Conservation (phyloP, 805 yeast genomes). For the Sungouiella thailandica region DNA sequence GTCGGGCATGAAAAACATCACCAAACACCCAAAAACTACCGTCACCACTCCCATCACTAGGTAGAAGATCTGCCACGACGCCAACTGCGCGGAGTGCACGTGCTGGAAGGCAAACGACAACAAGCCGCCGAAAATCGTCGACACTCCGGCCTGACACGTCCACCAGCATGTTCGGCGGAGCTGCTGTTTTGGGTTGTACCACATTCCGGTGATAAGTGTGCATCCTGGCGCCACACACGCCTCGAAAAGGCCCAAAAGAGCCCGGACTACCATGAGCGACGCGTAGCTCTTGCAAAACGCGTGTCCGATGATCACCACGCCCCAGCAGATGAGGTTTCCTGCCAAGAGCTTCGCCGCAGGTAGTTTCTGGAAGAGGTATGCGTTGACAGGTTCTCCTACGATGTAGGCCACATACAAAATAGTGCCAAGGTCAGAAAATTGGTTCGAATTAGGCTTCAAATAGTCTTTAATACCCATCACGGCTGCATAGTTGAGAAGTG, state of each 20-base stretch:
- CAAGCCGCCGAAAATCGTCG: constrained; percentile 45
- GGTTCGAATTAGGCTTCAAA: constrained; percentile 35
- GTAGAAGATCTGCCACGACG: constrained; percentile 61
- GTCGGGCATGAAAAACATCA: constrained; percentile 45
- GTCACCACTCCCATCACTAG: constrained; percentile 53
- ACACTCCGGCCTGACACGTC: constrained; percentile 56
- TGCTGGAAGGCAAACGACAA: constrained; percentile 48
- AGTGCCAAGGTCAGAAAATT: constrained; percentile 50
- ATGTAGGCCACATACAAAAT: constrained; percentile 51
- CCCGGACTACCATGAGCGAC: constrained; percentile 50
- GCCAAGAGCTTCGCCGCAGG: constrained; percentile 52
- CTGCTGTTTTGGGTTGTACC: constrained; percentile 52
- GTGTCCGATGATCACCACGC: constrained; percentile 39
- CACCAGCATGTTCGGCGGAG: constrained; percentile 49
- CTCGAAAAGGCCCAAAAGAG: constrained; percentile 48
- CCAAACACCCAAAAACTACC: constrained; percentile 42
- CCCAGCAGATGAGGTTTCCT: constrained; percentile 48
- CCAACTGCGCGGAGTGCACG: constrained; percentile 30
- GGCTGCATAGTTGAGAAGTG: constrained; percentile 53
- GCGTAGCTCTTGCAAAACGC: constrained; percentile 33
- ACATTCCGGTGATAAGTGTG: constrained; percentile 57
- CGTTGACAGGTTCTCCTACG: constrained; percentile 47
- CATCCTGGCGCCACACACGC: constrained; percentile 53
- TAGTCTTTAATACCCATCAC: constrained; percentile 56
- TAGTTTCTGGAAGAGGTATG: constrained; percentile 39